Base-by-base conservation (phyloP, 495 filamentous ascomycete genomes). In the Penicillium paxilli region DNA sequence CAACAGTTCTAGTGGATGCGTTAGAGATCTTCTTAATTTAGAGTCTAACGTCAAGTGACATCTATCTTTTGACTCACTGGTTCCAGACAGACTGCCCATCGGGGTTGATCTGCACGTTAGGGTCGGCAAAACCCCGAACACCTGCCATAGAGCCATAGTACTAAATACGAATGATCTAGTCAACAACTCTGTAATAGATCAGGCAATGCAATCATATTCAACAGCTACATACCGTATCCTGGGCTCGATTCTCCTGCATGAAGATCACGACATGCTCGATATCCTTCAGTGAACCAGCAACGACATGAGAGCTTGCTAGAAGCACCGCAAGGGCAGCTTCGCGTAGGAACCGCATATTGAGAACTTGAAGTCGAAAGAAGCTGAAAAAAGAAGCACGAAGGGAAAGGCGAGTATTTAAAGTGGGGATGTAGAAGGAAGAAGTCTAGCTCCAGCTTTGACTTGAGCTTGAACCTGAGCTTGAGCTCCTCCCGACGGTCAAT, bases 201-300 rank as follows among this genome's bases (percentile, higher is more conserved):
- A n/a, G n/a, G n/a, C n/a, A n/a, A n/a, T n/a, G n/a, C n/a, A n/a
- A n/a, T n/a, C n/a, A n/a, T n/a, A n/a, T n/a, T n/a, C n/a, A n/a
- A n/a, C n/a, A n/a, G n/a, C n/a, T n/a, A n/a, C n/a, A 16, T 68
- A 70, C 72, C 40, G 55, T 66, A 45, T 76, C 70, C 64, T 66
- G 73, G 10, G 71, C 62, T 21, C 73, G 59, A 51, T 77, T 78
- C 63, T 80, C 80, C 59, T 83, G 80, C 80, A 83, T 83, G 66
- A 83, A 83, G 24, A 83, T 73, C 5, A 83, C 73, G 14, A 83
- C 79, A 75, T 83, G 80, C 25, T 83, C 69, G 52, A 83, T 80
- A 58, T 80, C 77, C 20, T 68, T 69, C 23, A 83, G 54, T 12
- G 76, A 75, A 3, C 72, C 78, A 26, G 68, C 73, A 12, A 40